A percentile compares a stretch with the other conserved stretches of the same genome.
These are phyloP conservation scores for Coemansia sp. DNA, from an alignment of 192 early-diverging fungal genomes.

Conservation along the genomic window DNA sequence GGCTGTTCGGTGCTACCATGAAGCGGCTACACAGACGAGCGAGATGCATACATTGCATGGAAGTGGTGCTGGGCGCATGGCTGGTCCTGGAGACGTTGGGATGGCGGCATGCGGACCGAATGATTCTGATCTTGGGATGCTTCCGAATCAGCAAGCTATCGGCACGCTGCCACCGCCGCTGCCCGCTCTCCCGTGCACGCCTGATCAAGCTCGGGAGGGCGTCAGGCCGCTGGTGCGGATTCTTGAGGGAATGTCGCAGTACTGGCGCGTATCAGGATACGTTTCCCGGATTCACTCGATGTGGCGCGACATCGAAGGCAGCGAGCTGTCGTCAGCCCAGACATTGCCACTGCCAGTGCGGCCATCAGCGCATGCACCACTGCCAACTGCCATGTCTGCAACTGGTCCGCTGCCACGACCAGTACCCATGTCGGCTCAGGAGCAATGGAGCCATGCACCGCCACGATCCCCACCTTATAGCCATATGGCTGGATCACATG, in stretches of 20 bases:
- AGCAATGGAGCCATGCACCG: constrained; percentile 2
- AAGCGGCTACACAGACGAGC: constrained; percentile 21
- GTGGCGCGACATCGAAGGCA: constrained; percentile 36
- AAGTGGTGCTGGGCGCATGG: background rate
- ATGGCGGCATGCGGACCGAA: constrained; percentile 8
- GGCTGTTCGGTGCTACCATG: constrained; percentile 18
- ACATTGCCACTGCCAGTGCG: constrained; percentile 7
- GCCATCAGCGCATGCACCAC: background rate
- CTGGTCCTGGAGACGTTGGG: background rate
- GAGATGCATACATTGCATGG: constrained; percentile 17
- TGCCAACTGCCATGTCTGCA: background rate
- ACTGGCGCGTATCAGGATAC: constrained; percentile 39
- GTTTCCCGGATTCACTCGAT: constrained; percentile 26
- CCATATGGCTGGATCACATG: constrained; percentile 1
- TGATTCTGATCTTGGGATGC: constrained; percentile 23
- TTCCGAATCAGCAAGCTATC: constrained; percentile 25
- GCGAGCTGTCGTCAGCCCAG: constrained; percentile 12
- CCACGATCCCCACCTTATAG: constrained; percentile 1
- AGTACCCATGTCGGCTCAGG: constrained; percentile 1
- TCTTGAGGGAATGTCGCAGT: constrained; percentile 35
- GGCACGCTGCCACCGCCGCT: constrained; percentile 30
- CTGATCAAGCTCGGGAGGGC: constrained; percentile 37
- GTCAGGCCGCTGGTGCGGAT: constrained; percentile 37
- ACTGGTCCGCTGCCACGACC: constrained; percentile 1
- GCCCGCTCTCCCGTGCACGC: constrained; percentile 38